Base-by-base conservation (phyloP, 768 basidiomycete species). In the Tulasnella sp. region DNA sequence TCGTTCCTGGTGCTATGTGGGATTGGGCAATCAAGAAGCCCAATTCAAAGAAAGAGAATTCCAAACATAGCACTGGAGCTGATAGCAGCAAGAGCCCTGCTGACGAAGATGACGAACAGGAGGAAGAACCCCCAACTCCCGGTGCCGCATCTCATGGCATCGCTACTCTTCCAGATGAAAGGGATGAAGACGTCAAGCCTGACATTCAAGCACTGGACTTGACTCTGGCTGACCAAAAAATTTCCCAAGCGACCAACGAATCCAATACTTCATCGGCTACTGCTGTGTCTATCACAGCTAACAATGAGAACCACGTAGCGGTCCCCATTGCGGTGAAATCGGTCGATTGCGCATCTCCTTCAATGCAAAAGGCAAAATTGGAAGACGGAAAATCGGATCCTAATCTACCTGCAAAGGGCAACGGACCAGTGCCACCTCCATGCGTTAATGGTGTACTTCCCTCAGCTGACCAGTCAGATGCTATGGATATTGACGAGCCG, bases 1-100 rank as follows among this genome's bases (percentile, higher is more conserved):
- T 85, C 54, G 78, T 84, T 1, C 83, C 85, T 25, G 78, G 78
- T 31, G 76, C 76, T 48, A 88, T 87, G 83, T 88, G 85, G 86
- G 83, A 75, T 22, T 89, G 86, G 85, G 83, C 78, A 12, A 72
- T 72, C 58, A 78, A 76, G 62, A 70, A 53, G 75, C 72, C 44
- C 74, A 75, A 45, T 70, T 72, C 55, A 66, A 66, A 43, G 48
- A 71, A 73, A 34, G 53, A 56, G 43, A 35, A 48, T 5, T 51
- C 48, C 12, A 37, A n/a, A 15, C 24, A 51, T 16, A 34, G 24
- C 31, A 35, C 25, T 13, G 35, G 29, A 16, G 22, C 28, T 10
- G 37, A 43, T 8, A 39, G 43, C 37, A 25, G 27, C 32, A 31
- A 33, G 44, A 46, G 31, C 22, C 45, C 52, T 5, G 12, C 46